These are phyloP conservation scores for Aspergillus carlsbadensis DNA, from an alignment of 495 filamentous ascomycete genomes.

Conservation along the genomic window DNA sequence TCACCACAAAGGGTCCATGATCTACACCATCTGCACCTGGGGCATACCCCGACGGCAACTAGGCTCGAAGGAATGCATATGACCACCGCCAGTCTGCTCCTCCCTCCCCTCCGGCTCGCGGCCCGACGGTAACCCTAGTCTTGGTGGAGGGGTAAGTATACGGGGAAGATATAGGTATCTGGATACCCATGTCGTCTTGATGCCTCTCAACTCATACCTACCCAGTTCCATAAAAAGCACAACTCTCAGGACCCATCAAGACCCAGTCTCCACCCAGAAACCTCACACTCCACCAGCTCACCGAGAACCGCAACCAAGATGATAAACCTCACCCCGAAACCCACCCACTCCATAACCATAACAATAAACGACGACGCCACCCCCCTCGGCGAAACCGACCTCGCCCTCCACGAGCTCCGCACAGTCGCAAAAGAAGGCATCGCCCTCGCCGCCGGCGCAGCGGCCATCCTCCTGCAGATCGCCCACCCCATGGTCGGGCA, in stretches of 20 bases:
- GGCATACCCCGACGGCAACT: not conserved
- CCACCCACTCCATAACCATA: not conserved
- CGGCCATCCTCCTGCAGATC: constrained; percentile 2
- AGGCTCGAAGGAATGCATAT: not conserved
- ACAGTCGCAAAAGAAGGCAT: constrained; percentile 1
- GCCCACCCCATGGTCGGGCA: not conserved
- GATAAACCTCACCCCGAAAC: not conserved
- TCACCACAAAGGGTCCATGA: too few species aligned
- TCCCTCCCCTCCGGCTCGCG: not conserved
- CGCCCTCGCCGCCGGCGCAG: not conserved
- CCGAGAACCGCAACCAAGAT: too few species aligned
- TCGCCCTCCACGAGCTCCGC: not conserved
- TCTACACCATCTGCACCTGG: too few species aligned
- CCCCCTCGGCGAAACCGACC: constrained; percentile 5
- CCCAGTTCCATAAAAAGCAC: too few species aligned
- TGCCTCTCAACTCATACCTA: not conserved
- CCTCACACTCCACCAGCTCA: too few species aligned
- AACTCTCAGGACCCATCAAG: too few species aligned
- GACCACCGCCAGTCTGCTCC: not conserved
- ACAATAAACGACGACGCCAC: constrained; percentile 1
- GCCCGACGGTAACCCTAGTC: constrained; percentile 5
- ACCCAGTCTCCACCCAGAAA: too few species aligned
- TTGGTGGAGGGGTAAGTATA: not conserved
- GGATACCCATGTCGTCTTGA: not conserved
- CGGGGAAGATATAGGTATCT: not conserved